A percentile compares a stretch with the other conserved stretches of the same genome.
Conservation (phyloP, 129 eudicot species). For the Cynara cardunculus region DNA sequence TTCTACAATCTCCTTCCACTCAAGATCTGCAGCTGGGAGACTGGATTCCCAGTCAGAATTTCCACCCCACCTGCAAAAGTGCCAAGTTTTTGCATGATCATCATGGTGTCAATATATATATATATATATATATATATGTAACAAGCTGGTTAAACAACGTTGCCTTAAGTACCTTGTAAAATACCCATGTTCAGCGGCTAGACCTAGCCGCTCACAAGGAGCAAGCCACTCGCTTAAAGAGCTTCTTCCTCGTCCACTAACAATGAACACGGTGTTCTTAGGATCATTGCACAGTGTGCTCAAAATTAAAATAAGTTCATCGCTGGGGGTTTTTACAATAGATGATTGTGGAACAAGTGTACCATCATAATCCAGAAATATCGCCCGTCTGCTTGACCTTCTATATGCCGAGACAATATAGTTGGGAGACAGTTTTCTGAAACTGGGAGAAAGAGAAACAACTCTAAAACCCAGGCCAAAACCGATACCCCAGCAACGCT, state of each 20-base stretch:
- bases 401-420: conserved; percentile 60
- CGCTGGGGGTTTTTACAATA: conserved; percentile 49
- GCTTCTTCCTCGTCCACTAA: conserved; percentile 73
- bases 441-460: conserved; percentile 63
- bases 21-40: conserved; percentile 45
- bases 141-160: background rate
- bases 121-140: background rate
- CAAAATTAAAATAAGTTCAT: conserved; percentile 48
- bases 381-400: conserved; percentile 58
- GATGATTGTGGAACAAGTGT: conserved; percentile 63
- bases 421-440: conserved; percentile 54
- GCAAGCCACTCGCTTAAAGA: conserved; percentile 69
- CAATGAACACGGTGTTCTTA: conserved; percentile 72
- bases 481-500: conserved; percentile 82
- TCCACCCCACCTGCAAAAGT: conserved; percentile 52
- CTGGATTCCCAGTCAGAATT: conserved; percentile 55
- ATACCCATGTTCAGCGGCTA: conserved; percentile 91
- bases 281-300: conserved; percentile 63
- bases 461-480: conserved; percentile 71
- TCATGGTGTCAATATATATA: background rate
- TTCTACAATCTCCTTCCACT: conserved; percentile 75
- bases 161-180: conserved; percentile 52
- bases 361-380: conserved; percentile 84
- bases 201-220: conserved; percentile 68
- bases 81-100: background rate